Percentiles rank a stretch among this genome's conserved stretches.
These are phyloP conservation scores for Hibiscus mutabilis DNA, from an alignment of 345 rosid genomes.

Conservation along the genomic window DNA sequence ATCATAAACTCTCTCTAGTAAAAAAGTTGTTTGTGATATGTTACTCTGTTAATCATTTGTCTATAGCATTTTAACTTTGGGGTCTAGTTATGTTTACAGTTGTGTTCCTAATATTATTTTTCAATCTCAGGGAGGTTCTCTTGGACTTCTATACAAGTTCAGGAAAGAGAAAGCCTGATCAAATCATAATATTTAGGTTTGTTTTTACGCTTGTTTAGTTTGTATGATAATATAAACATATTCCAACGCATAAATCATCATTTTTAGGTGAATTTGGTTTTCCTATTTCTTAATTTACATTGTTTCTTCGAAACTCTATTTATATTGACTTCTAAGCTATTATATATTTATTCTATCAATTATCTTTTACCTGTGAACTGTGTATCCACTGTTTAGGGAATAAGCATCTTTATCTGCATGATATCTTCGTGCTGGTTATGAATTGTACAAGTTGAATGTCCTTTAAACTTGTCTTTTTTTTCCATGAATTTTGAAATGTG, in stretches of 20 bases:
- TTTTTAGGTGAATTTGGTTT: not conserved
- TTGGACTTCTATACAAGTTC: slow-evolving; percentile 77
- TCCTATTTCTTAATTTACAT: not conserved
- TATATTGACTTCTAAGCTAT: not conserved
- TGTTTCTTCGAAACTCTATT: not conserved
- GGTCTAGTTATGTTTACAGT: not conserved
- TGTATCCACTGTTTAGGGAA: not conserved
- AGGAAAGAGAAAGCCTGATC: slow-evolving; percentile 76
- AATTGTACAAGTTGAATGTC: not conserved
- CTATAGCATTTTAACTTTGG: not conserved
- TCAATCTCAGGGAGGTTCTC: slow-evolving; percentile 56
- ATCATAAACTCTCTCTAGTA: not conserved
- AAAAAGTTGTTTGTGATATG: not conserved
- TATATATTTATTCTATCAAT: not conserved
- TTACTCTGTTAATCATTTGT: not conserved
- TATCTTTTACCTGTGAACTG: not conserved
- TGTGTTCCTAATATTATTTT: not conserved
- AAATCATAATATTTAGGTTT: slow-evolving; percentile 84
- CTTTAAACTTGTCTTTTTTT: not conserved
- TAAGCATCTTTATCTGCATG: not conserved
- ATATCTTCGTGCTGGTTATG: not conserved
- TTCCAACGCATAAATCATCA: not conserved
- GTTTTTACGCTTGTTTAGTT: not conserved
- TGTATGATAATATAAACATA: not conserved
- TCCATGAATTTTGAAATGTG: not conserved